Conservation (phyloP, 2,329 filamentous ascomycete genomes). For the Fusarium oligoseptatum region DNA sequence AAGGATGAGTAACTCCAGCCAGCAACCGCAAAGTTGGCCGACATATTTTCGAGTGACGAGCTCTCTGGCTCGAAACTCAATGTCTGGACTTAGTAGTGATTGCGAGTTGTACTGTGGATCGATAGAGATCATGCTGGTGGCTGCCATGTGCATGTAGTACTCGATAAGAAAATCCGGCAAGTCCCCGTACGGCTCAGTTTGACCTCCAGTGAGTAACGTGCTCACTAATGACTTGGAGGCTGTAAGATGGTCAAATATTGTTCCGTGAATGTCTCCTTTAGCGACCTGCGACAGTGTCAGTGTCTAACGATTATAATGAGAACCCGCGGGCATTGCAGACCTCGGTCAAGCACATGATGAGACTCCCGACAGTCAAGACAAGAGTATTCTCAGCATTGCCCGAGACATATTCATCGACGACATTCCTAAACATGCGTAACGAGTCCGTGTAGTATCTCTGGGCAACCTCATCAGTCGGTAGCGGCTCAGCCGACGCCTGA, state of each 20-base stretch:
- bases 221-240: conserved; percentile 59
- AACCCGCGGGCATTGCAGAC: conserved; percentile 43
- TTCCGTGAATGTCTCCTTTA: conserved; percentile 60
- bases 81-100: conserved; percentile 49
- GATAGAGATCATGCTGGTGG: conserved; percentile 62
- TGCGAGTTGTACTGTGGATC: conserved; percentile 48
- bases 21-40: conserved; percentile 56
- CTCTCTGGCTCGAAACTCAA: conserved; percentile 48
- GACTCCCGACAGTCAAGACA: conserved; percentile 58
- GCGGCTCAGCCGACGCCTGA: conserved; percentile 48
- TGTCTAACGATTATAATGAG: not conserved
- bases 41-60: conserved; percentile 51
- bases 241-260: conserved; percentile 60
- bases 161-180: conserved; percentile 61
- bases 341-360: conserved; percentile 62
- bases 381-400: conserved; percentile 53
- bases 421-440: conserved; percentile 52
- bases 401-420: conserved; percentile 51
- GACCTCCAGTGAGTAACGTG: conserved; percentile 51
- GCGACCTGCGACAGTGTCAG: conserved; percentile 48
- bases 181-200: conserved; percentile 51
- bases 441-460: conserved; percentile 54
- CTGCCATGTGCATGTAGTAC: conserved; percentile 62
- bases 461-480: conserved; percentile 49
- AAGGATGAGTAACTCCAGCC: conserved; percentile 54